Conservation (phyloP, 306 rosid genomes). For the barrel medic (Medicago truncatula) region MtrunA17r5.0-ANR NC_053046.1:10328501-10329000, state of each 20-base stretch:
- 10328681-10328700: background rate
- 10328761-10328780: background rate
- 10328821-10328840: background rate
- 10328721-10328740: background rate
- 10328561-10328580: background rate
- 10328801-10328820: background rate
- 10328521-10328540: background rate
- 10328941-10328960: conserved; percentile 98
- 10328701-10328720: conserved; percentile 1
- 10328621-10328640: background rate
- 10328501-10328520: background rate
- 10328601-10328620: background rate
- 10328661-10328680: conserved; percentile 1
- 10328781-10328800: background rate
- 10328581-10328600: conserved; percentile 8
- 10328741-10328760: background rate
- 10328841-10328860: conserved; percentile 1
- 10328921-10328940: conserved; percentile 96
- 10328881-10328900: conserved; percentile 37
- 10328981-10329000: conserved; percentile 97
- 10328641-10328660: conserved; percentile 9
- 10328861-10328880: conserved; percentile 34
- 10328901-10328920: conserved; percentile 94
- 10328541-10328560: background rate
- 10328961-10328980: conserved; percentile 99